phyloP scores from a whole-genome alignment of 2,329 filamentous ascomycete species.

The Neofusicoccum kwambonambiense region DNA sequence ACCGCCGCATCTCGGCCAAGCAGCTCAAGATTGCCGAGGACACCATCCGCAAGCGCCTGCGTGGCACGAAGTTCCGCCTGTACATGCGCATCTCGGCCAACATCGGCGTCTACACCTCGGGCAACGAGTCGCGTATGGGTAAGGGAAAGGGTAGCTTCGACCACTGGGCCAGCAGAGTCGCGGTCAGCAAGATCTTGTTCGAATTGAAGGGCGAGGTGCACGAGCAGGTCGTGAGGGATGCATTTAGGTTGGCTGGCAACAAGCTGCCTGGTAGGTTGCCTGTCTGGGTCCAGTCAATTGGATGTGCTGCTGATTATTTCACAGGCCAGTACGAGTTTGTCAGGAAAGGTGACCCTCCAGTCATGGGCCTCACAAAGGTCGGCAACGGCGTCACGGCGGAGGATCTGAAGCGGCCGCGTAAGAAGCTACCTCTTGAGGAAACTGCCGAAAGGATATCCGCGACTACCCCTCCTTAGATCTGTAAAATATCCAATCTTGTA shows the following conservation, averaged over 20 bases:
- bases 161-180: constrained; percentile 88
- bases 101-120: constrained; percentile 91
- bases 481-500: background rate
- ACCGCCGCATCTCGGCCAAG: constrained; percentile 81
- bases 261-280: constrained; percentile 77
- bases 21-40: constrained; percentile 91
- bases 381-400: constrained; percentile 77
- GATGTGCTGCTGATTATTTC: constrained; percentile 10
- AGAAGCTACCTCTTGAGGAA: constrained; percentile 56
- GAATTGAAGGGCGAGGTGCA: constrained; percentile 90
- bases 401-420: constrained; percentile 76
- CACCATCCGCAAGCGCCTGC: constrained; percentile 82
- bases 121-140: constrained; percentile 98
- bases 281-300: background rate
- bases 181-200: constrained; percentile 88
- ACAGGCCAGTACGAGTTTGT: constrained; percentile 87
- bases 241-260: constrained; percentile 88
- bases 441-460: constrained; percentile 69
- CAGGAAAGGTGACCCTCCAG: constrained; percentile 81
- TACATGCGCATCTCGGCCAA: constrained; percentile 92
- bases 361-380: constrained; percentile 91
- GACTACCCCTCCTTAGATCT: constrained; percentile 20
- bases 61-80: constrained; percentile 87
- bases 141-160: constrained; percentile 98
- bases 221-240: constrained; percentile 91